Conservation (phyloP, 2,329 filamentous ascomycete genomes). For the Arthrinium phaeospermum region DNA sequence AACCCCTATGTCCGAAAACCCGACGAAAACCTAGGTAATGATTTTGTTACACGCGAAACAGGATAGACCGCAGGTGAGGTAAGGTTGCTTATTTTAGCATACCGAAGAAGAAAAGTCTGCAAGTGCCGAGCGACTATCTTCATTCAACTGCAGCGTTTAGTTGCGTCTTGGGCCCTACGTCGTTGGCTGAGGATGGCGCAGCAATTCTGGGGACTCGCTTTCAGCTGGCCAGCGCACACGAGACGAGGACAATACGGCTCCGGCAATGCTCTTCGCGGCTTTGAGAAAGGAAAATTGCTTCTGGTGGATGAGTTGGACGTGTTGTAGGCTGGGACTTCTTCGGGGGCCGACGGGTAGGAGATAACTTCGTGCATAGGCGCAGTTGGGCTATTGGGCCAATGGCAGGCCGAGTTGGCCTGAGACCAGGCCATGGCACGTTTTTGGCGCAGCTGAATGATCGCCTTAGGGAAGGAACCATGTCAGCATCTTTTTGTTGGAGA, state of each 20-base stretch:
- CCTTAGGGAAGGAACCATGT: background rate
- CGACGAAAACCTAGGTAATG: background rate
- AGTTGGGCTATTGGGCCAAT: background rate
- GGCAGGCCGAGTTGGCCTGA: background rate
- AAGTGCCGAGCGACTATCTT: background rate
- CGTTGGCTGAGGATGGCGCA: conserved; percentile 8
- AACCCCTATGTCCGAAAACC: background rate
- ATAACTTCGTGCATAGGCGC: background rate
- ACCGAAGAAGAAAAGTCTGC: background rate
- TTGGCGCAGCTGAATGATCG: conserved; percentile 2
- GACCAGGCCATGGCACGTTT: background rate
- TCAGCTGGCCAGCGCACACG: background rate
- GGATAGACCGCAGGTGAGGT: background rate
- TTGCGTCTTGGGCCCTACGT: background rate
- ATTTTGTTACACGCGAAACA: background rate
- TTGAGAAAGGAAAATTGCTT: background rate
- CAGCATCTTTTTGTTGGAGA: background rate
- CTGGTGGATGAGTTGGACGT: background rate
- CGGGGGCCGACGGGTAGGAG: conserved; percentile 5
- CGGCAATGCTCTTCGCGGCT: background rate
- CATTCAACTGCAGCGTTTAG: background rate
- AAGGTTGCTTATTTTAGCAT: background rate
- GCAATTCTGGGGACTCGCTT: background rate
- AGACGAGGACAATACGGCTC: background rate
- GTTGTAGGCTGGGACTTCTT: conserved; percentile 3